Conservation (phyloP, 371 early-diverging fungal genomes). For the Lichtheimia ornata region DNA sequence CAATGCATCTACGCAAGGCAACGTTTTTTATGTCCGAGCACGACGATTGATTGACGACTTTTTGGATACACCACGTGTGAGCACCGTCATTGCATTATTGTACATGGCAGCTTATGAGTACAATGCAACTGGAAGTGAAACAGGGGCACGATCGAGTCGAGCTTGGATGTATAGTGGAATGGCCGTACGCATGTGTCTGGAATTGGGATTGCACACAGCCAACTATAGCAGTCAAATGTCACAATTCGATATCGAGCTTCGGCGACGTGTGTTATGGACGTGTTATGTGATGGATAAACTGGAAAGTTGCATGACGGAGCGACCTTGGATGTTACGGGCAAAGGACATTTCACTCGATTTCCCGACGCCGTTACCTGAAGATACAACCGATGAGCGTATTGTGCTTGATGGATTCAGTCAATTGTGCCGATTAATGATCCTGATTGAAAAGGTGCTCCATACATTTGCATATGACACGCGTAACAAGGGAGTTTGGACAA, state of each 20-base stretch:
- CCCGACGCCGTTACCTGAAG: slow-evolving; percentile 41
- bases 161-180: slow-evolving; percentile 51
- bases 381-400: slow-evolving; percentile 33
- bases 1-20: slow-evolving; percentile 8
- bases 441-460: slow-evolving; percentile 39
- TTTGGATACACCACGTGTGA: slow-evolving; percentile 44
- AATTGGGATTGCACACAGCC: slow-evolving; percentile 40
- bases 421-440: slow-evolving; percentile 36
- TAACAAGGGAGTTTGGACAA: slow-evolving; percentile 33
- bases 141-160: slow-evolving; percentile 23
- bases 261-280: slow-evolving; percentile 45
- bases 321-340: slow-evolving; percentile 43
- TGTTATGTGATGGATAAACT: slow-evolving; percentile 50
- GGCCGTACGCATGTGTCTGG: slow-evolving; percentile 46
- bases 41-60: slow-evolving; percentile 45
- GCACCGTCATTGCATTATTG: slow-evolving; percentile 44
- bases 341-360: slow-evolving; percentile 38
- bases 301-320: slow-evolving; percentile 37
- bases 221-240: slow-evolving; percentile 44
- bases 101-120: slow-evolving; percentile 39
- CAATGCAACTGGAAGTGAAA: slow-evolving; percentile 2
- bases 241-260: slow-evolving; percentile 42
- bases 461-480: slow-evolving; percentile 37
- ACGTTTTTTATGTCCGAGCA: slow-evolving; percentile 35
- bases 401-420: slow-evolving; percentile 35